A percentile compares a stretch with the other conserved stretches of the same genome.
phyloP scores from a whole-genome alignment of 768 basidiomycete genomes.

The Amanita molliuscula region DNA sequence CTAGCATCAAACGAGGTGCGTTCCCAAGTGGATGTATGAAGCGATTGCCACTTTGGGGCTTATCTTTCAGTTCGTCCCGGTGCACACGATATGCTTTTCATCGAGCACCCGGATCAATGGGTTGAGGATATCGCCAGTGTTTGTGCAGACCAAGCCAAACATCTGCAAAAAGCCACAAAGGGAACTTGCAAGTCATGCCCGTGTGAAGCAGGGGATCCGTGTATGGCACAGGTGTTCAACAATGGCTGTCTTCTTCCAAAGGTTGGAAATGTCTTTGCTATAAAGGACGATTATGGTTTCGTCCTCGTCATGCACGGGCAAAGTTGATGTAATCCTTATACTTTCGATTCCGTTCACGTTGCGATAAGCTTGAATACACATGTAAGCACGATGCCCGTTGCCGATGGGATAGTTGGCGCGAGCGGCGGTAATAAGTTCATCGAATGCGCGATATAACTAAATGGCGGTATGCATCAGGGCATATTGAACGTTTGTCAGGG shows the following conservation, averaged over 20 bases:
- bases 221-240: conserved; percentile 1
- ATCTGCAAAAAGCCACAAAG: neutral
- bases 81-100: conserved; percentile 4
- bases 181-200: neutral
- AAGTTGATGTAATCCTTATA: neutral
- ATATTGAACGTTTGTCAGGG: no score
- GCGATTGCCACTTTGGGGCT: neutral
- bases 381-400: no score
- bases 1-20: neutral
- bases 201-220: neutral
- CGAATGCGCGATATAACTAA: no score
- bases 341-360: neutral
- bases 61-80: neutral
- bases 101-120: conserved; percentile 3
- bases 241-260: conserved; percentile 5
- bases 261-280: conserved; percentile 1
- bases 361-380: neutral
- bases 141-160: neutral
- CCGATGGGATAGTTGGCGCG: no score
- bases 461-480: no score
- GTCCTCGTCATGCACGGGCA: neutral
- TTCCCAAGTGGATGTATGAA: neutral
- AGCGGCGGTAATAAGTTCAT: no score
- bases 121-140: neutral
- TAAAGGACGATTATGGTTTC: conserved; percentile 6